A percentile compares a stretch with the other conserved stretches of the same genome.
Evolutionary conservation across 2,329 filamentous ascomycete species (phyloP).

Genomic region (Beauveria medogensis): DNA sequence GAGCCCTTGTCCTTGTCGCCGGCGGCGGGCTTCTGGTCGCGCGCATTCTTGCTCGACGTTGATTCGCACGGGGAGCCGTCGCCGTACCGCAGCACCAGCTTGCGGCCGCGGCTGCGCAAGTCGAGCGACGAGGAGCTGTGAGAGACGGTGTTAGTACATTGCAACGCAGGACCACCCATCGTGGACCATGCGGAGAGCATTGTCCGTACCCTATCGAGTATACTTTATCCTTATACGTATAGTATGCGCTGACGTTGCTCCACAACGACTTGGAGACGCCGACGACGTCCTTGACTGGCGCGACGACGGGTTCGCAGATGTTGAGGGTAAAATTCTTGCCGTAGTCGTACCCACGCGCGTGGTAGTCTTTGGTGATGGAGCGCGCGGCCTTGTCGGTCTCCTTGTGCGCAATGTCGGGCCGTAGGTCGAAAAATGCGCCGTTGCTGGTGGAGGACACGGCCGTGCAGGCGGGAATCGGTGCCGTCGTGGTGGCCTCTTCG

Average conservation of each 20-base stretch:
- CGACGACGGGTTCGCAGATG: conserved; percentile 69
- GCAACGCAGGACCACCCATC: not conserved
- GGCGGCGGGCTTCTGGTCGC: conserved; percentile 20
- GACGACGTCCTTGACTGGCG: conserved; percentile 52
- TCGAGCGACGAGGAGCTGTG: conserved; percentile 39
- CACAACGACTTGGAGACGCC: conserved; percentile 55
- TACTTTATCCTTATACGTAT: conserved; percentile 54
- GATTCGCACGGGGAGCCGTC: conserved; percentile 61
- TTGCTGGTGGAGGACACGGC: conserved; percentile 46
- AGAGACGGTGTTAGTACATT: not conserved
- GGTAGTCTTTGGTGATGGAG: conserved; percentile 43
- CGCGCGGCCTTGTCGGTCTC: conserved; percentile 36
- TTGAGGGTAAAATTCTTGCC: conserved; percentile 77
- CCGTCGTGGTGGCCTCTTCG: conserved; percentile 32
- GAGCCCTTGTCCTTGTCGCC: conserved; percentile 28
- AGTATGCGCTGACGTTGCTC: conserved; percentile 74
- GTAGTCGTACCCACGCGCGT: conserved; percentile 67
- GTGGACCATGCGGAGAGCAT: not conserved
- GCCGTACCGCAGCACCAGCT: conserved; percentile 69
- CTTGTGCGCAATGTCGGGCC: conserved; percentile 42
- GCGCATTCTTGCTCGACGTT: conserved; percentile 27
- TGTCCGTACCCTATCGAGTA: conserved; percentile 65
- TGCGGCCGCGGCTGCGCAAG: conserved; percentile 56
- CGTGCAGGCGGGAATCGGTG: conserved; percentile 43
- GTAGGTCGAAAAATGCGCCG: conserved; percentile 52